Evolutionary conservation across 1,284 basidiomycete genomes (phyloP).

Genomic region (Cystobasidium slooffiae): DNA sequence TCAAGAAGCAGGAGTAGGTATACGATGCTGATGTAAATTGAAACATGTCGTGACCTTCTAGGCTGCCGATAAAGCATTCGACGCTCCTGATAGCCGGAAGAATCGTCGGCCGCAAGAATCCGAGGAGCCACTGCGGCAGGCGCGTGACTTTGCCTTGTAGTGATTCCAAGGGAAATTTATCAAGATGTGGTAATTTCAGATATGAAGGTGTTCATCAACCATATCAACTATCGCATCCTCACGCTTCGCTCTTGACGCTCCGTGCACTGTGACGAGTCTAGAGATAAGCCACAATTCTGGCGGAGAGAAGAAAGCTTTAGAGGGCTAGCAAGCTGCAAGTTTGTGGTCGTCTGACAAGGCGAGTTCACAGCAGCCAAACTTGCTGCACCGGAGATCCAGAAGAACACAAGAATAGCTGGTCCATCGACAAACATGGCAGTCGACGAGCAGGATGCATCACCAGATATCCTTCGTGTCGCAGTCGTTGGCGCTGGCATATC

Average conservation of each 20-base stretch:
- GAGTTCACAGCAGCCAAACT: no score
- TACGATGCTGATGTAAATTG: constrained; percentile 16
- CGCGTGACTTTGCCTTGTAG: constrained; percentile 20
- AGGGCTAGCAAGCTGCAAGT: no score
- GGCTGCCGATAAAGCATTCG: constrained; percentile 1
- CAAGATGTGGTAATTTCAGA: constrained; percentile 13
- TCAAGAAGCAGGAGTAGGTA: background rate
- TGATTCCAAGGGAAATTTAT: background rate
- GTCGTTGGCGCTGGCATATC: constrained; percentile 57
- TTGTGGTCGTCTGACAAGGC: no score
- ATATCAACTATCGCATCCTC: background rate
- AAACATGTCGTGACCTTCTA: constrained; percentile 5
- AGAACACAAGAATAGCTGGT: no score
- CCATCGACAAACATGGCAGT: no score
- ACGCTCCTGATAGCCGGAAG: constrained; percentile 9
- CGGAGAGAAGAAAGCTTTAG: no score
- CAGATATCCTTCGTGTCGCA: constrained; percentile 47
- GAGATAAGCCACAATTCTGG: no score
- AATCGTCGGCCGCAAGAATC: constrained; percentile 1
- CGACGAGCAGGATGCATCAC: background rate
- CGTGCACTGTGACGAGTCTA: background rate
- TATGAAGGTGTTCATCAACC: constrained; percentile 2
- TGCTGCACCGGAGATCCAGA: no score
- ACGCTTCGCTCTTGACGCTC: constrained; percentile 5
- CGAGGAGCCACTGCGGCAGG: background rate